A percentile compares a stretch with the other conserved stretches of the same genome.
Evolutionary conservation across 148 eudicot genomes (phyloP).

Genomic region (Dianthus caryophyllus): DNA sequence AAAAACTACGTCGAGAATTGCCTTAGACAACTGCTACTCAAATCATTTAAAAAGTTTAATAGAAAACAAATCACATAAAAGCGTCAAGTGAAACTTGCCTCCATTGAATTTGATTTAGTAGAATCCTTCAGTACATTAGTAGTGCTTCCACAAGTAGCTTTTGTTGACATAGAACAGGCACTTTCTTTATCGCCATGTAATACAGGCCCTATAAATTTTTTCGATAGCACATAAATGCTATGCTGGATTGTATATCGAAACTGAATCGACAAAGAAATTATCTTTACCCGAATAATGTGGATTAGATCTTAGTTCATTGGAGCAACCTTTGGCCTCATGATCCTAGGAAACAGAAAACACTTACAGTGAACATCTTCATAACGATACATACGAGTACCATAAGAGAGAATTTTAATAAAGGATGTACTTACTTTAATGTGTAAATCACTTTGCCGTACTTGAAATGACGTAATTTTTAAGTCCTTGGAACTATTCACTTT

Average conservation of each 20-base stretch:
- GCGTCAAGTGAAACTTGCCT: conserved; percentile 10
- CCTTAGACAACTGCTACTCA: neutral
- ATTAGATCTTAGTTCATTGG: conserved; percentile 14
- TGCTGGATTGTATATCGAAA: no score
- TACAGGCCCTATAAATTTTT: conserved; percentile 10
- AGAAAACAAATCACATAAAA: neutral
- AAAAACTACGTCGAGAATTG: neutral
- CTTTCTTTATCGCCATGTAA: conserved; percentile 6
- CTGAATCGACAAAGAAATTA: neutral
- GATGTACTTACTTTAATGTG: conserved; percentile 25
- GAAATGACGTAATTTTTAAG: conserved; percentile 5
- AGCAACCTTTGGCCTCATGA: conserved; percentile 11
- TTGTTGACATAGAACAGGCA: conserved; percentile 1
- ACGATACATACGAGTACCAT: conserved; percentile 3
- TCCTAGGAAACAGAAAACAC: conserved; percentile 14
- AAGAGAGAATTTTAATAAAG: neutral
- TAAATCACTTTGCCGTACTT: conserved; percentile 1
- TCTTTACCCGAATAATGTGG: conserved; percentile 19
- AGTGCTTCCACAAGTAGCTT: conserved; percentile 4
- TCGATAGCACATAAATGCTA: neutral
- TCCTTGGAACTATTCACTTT: conserved; percentile 7
- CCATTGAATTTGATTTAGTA: conserved; percentile 5
- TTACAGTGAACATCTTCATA: conserved; percentile 5
- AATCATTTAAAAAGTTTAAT: neutral
- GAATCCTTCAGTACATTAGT: neutral